Base-by-base conservation (phyloP, 805 yeast species). In the Blastobotrys attinorum region DNA sequence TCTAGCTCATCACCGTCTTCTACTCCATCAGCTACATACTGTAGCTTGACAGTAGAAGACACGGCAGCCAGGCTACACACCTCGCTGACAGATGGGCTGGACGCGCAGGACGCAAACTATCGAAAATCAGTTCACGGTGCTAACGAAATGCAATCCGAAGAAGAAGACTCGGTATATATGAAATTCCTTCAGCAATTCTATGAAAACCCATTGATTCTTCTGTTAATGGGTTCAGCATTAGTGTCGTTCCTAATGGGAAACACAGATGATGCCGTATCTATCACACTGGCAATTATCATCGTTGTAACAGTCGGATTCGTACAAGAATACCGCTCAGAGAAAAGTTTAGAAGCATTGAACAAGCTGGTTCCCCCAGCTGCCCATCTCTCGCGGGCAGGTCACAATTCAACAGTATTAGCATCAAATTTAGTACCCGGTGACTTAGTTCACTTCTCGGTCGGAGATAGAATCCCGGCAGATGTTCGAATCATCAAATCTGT, bases 391-490 rank as follows among this genome's bases (percentile, higher is more conserved):
- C 75, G 99, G 63, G 80, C 77, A 55, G 89, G 88, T 10, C 73
- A 77, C 47, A 77, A 85, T 7, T 81, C 83, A 41, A 78, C 83
- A n/a, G 87, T 85, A 4, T 67, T 90, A 49, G 98, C 98, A 0
- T 75, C 89, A 0, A 75, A 76, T 35, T 73, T 92, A 47, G 99
- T 92, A 18, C 97, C 98, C 3, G 99, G 99, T 47, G 99, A 92
- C 62, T 65, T 92, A 56, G 95, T 92, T 32, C 83, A 81, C 53
- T 85, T 92, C 55, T 64, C 80, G 36, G 89, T 88, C 42, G 99
- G 99, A 53, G 99, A 92, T 64, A 74, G 96, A 53, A 82, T 92
- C 44, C 98, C 99, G 1, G 98, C 98, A 0, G 99, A 92, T 63
- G 66, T 92, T 22, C 76, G 98, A 58, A 70, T 92, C 44, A 72